Evolutionary conservation across 441 rosid genomes (phyloP), one percentile per base, ranked within the genome.

Genomic region (Aleurites moluccanus): DNA sequence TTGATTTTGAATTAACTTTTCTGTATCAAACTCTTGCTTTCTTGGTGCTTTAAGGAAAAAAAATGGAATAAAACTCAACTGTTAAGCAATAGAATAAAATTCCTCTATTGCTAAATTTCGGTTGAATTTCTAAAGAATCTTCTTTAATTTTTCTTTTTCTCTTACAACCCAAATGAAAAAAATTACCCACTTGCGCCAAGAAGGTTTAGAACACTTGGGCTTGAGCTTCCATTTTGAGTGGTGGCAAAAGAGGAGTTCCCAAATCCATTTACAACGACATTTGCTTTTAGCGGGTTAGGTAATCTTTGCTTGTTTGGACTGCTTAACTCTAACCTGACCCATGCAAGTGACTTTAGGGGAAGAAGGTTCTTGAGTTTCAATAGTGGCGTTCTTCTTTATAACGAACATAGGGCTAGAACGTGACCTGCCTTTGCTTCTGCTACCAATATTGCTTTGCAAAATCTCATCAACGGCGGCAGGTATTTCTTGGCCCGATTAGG

Each of bases 291-390:
- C 84, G 16, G 76, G 63, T 50, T 77, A 63, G 18, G 74, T 82
- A 47, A 2, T 47, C 96, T 40, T 40, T 40, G 44, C 44, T 45
- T 45, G 10, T 15, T 45, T 45, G 10, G 50, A 45, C 6, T 15
- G 13, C 15, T 45, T 45, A 3, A 4, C 50, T 45, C 50, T 6
- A 45, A 45, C 50, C 13, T 45, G 50, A 8, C 50, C 50, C 50
- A n/a, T 91, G 97, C 97, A 94, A 52, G n/a, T 92, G 45, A 94
- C 98, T 77, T 91, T 92, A 0, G 98, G 98, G 20, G 98, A 94
- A 64, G 97, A 75, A 21, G 98, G 98, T 67, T 94, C 98, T 70
- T 89, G 96, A 7, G 95, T 88, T 70, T 86, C 92, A 70, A 85
- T 74, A 75, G 91, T 76, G 14, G 83, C 33, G 73, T 72, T 86